Evolutionary conservation across 345 rosid species (phyloP).

Genomic region (Pugionium cornutum): DNA sequence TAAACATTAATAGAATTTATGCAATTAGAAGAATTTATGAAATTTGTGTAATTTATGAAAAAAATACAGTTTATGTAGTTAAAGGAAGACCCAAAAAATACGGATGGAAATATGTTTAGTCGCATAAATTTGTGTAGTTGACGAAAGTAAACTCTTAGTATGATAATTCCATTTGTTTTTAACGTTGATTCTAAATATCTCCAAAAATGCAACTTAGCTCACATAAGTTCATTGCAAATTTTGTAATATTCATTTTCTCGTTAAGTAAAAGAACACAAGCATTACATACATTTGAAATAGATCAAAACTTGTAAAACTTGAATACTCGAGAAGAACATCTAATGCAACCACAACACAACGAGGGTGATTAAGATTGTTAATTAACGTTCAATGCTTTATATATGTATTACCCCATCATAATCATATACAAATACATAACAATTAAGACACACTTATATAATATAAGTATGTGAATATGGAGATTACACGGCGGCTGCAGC

Average conservation of each 20-base stretch:
- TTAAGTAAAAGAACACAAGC: not conserved
- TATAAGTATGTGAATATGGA: conserved; percentile 16
- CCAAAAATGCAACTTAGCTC: conserved; percentile 18
- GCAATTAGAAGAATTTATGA: too few species aligned
- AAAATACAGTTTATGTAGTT: too few species aligned
- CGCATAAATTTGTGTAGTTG: too few species aligned
- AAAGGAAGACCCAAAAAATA: too few species aligned
- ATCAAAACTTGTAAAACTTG: conserved; percentile 37
- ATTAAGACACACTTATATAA: conserved; percentile 11
- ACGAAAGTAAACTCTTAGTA: too few species aligned
- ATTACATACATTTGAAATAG: conserved; percentile 27
- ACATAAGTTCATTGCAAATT: conserved; percentile 1
- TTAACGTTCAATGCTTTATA: conserved; percentile 27
- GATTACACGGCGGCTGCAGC: conserved; percentile 40
- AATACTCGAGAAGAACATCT: conserved; percentile 23
- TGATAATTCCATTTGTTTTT: not conserved
- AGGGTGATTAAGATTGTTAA: conserved; percentile 29
- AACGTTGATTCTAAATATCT: conserved; percentile 21
- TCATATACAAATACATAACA: conserved; percentile 35
- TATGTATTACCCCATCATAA: conserved; percentile 34
- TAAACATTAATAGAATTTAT: too few species aligned
- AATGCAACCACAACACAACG: conserved; percentile 16
- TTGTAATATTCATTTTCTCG: not conserved
- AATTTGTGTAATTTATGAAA: too few species aligned
- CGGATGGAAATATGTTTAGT: too few species aligned